These are phyloP conservation scores for Exophiala mesophila DNA, from an alignment of 2,329 filamentous ascomycete species.

Conservation along the genomic window DNA sequence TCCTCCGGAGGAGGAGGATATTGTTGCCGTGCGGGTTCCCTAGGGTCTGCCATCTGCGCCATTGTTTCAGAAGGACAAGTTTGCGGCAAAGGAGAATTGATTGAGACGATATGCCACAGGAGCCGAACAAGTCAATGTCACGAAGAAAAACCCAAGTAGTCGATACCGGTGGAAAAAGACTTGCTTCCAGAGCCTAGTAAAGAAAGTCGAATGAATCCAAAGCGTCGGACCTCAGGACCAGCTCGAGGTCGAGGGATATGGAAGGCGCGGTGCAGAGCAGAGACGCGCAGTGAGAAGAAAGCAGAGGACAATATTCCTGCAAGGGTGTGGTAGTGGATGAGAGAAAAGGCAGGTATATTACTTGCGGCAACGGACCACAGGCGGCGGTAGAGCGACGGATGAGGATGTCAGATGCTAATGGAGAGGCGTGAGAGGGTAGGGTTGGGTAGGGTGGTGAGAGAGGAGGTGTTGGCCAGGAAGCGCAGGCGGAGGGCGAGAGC, in stretches of 20 bases:
- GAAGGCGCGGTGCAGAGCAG: conserved; percentile 19
- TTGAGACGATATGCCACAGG: too few species aligned
- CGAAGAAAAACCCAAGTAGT: too few species aligned
- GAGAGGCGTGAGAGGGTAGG: too few species aligned
- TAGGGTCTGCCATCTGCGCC: conserved; percentile 26
- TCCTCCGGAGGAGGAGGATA: conserved; percentile 25
- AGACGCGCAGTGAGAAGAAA: conserved; percentile 7
- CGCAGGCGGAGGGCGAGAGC: conserved; percentile 7
- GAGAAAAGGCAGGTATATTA: conserved; percentile 18
- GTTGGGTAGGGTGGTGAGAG: too few species aligned
- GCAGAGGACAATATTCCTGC: conserved; percentile 18
- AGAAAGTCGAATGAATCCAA: conserved; percentile 9
- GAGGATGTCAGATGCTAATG: too few species aligned
- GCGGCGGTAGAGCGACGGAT: too few species aligned
- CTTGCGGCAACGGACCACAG: too few species aligned
- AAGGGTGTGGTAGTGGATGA: conserved; percentile 18
- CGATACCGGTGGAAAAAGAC: conserved; percentile 9
- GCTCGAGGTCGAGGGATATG: conserved; percentile 14
- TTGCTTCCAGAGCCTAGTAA: conserved; percentile 19
- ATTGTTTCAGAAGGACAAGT: too few species aligned
- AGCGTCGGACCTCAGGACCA: conserved; percentile 14
- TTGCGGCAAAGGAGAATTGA: too few species aligned
- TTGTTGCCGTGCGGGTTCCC: conserved; percentile 20
- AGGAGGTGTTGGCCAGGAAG: conserved; percentile 23
- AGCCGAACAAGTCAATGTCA: too few species aligned